These are phyloP conservation scores for Tardiomyces depauwii DNA, from an alignment of 1,139 yeast genomes.

Conservation along the genomic window DNA sequence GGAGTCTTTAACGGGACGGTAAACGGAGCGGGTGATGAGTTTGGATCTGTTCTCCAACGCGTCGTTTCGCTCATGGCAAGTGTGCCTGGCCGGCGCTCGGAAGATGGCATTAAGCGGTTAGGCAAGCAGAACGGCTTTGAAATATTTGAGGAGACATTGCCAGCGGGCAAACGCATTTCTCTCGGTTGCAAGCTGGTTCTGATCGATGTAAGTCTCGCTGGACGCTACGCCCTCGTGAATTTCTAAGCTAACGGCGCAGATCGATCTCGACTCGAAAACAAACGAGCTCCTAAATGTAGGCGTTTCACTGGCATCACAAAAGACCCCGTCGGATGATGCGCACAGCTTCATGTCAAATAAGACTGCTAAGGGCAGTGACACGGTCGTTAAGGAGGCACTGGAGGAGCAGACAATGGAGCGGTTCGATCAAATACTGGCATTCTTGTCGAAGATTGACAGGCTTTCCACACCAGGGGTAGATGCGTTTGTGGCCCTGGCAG, in stretches of 20 bases:
- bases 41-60: slow-evolving; percentile 14
- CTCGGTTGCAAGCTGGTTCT: slow-evolving; percentile 27
- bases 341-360: slow-evolving; percentile 18
- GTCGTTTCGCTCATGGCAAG: slow-evolving; percentile 18
- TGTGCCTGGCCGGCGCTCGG: slow-evolving; percentile 25
- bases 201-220: slow-evolving; percentile 18
- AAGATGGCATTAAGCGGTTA: slow-evolving; percentile 21
- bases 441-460: slow-evolving; percentile 23
- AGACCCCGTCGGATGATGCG: slow-evolving; percentile 13
- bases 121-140: slow-evolving; percentile 21
- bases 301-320: slow-evolving; percentile 22
- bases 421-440: slow-evolving; percentile 20
- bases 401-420: slow-evolving; percentile 20
- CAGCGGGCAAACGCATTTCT: slow-evolving; percentile 21
- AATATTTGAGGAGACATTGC: slow-evolving; percentile 22
- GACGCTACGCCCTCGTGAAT: too few relatives aligned
- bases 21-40: not conserved
- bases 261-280: slow-evolving; percentile 10
- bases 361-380: slow-evolving; percentile 14
- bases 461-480: slow-evolving; percentile 21
- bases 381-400: slow-evolving; percentile 9
- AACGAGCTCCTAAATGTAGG: slow-evolving; percentile 13
- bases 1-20: not conserved
- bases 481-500: slow-evolving; percentile 24
- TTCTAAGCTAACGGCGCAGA: slow-evolving; percentile 3